These are phyloP conservation scores for Calonectria crousiana DNA, from an alignment of 2,329 filamentous ascomycete genomes.

Conservation along the genomic window DNA sequence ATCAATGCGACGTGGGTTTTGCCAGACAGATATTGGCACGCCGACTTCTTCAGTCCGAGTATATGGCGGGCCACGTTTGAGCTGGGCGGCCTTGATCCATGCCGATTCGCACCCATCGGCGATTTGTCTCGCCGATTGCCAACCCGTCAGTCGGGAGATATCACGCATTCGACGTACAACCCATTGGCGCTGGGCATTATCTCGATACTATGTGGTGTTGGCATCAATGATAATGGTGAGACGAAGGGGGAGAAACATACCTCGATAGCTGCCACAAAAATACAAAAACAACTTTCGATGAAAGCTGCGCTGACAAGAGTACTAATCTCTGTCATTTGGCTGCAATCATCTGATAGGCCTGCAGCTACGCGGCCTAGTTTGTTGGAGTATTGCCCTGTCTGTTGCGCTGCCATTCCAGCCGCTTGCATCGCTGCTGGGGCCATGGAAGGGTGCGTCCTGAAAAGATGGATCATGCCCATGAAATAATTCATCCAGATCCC, in stretches of 20 bases:
- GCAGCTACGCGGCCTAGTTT: constrained; percentile 85
- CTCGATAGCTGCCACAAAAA: constrained; percentile 89
- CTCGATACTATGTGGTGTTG: constrained; percentile 70
- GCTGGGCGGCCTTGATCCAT: constrained; percentile 81
- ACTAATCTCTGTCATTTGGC: constrained; percentile 70
- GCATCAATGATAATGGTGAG: neutral
- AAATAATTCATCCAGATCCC: constrained; percentile 91
- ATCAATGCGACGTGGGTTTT: constrained; percentile 64
- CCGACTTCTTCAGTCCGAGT: constrained; percentile 56
- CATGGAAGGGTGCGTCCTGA: constrained; percentile 89
- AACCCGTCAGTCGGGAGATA: constrained; percentile 85
- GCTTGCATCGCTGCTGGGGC: constrained; percentile 91
- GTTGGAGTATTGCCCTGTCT: constrained; percentile 78
- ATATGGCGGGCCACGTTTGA: constrained; percentile 84
- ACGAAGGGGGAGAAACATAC: constrained; percentile 51
- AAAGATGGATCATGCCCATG: constrained; percentile 84
- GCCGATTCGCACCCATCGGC: constrained; percentile 85
- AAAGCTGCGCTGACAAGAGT: constrained; percentile 84
- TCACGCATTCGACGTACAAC: constrained; percentile 79
- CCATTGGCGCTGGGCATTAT: constrained; percentile 81
- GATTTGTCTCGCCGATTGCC: constrained; percentile 86
- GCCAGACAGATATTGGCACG: constrained; percentile 58
- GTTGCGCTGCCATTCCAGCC: constrained; percentile 79
- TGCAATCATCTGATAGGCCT: constrained; percentile 72
- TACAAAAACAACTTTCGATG: constrained; percentile 82